These are phyloP conservation scores for Nicotiana knightiana DNA, from an alignment of 257 asterid species.

Conservation along the genomic window DNA sequence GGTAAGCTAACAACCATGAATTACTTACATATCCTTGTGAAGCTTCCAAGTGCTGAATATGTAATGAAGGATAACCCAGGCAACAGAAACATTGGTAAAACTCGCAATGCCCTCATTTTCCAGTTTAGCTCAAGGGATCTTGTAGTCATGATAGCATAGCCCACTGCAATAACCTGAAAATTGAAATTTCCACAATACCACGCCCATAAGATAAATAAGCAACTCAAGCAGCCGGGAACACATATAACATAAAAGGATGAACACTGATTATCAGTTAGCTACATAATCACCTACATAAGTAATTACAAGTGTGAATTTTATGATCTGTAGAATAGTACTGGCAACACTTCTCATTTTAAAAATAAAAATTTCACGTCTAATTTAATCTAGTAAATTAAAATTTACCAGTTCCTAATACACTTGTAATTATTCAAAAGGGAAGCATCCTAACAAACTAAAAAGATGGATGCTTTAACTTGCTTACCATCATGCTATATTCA, in stretches of 20 bases:
- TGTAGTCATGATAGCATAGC: constrained; percentile 77
- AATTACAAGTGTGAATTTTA: not conserved
- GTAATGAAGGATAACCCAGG: constrained; percentile 54
- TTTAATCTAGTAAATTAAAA: no score
- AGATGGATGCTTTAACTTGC: not conserved
- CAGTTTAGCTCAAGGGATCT: constrained; percentile 67
- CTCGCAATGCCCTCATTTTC: constrained; percentile 84
- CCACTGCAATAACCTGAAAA: constrained; percentile 76
- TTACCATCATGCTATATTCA: no score
- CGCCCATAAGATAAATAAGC: not conserved
- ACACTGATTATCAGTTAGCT: not conserved
- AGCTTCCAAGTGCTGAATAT: constrained; percentile 48
- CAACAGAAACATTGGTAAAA: constrained; percentile 83
- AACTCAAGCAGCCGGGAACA: not conserved
- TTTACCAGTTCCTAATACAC: not conserved
- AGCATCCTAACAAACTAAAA: not conserved
- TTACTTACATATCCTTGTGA: constrained; percentile 76
- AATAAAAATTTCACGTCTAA: not conserved
- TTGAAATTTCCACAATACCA: not conserved
- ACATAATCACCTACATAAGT: not conserved
- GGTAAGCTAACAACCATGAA: not conserved
- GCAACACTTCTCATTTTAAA: not conserved
- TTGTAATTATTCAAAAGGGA: not conserved
- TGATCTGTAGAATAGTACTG: not conserved
- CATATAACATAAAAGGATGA: not conserved